phyloP scores from a whole-genome alignment of 2,329 filamentous ascomycete genomes.

The Dactylellina haptotyla region DNA sequence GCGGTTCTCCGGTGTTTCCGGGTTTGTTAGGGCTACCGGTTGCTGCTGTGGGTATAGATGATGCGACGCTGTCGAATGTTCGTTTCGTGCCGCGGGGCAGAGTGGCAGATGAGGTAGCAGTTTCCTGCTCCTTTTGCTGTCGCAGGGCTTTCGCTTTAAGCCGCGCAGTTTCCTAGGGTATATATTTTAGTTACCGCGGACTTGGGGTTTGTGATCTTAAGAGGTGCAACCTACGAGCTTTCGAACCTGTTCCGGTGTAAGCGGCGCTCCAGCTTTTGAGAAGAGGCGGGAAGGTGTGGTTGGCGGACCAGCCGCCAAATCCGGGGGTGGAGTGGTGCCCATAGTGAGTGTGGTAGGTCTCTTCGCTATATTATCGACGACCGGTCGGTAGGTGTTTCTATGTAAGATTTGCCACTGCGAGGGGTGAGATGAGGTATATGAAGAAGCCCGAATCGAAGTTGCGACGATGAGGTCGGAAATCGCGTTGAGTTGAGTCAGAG shows the following conservation, averaged over 20 bases:
- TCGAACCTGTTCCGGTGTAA: conserved; percentile 47
- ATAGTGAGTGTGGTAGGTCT: background rate
- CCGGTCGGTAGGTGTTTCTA: too few relatives aligned
- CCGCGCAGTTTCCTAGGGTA: conserved; percentile 84
- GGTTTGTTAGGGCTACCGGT: conserved; percentile 73
- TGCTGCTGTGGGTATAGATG: conserved; percentile 68
- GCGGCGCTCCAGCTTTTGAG: conserved; percentile 28
- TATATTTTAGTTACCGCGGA: background rate
- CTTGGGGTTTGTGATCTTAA: background rate
- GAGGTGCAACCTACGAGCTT: conserved; percentile 20
- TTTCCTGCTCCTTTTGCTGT: conserved; percentile 73
- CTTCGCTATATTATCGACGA: too few relatives aligned
- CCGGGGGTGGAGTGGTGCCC: conserved; percentile 42
- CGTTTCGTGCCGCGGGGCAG: conserved; percentile 77
- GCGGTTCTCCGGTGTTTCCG: conserved; percentile 58
- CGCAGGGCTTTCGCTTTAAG: conserved; percentile 88
- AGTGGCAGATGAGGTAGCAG: conserved; percentile 64
- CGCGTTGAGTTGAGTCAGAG: conserved; percentile 39
- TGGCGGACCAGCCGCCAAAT: conserved; percentile 24
- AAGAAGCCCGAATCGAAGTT: background rate
- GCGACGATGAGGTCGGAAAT: background rate
- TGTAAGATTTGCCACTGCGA: background rate
- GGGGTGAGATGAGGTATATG: background rate
- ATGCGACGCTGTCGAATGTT: conserved; percentile 72
- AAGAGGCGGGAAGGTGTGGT: conserved; percentile 43